phyloP scores from a whole-genome alignment of 441 rosid species.

The Viola pubescens region DNA sequence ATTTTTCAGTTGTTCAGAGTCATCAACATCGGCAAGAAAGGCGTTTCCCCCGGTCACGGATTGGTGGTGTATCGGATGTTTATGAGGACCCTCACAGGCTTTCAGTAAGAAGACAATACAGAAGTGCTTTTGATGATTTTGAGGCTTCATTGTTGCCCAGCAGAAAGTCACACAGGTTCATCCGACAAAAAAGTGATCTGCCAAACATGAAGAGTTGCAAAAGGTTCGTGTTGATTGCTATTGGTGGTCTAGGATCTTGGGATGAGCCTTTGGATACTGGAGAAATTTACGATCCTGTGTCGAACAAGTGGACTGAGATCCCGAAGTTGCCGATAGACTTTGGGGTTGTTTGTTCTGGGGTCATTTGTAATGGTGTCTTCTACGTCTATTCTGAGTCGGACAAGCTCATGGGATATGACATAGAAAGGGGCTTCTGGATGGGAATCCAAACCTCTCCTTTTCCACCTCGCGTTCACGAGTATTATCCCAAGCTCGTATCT shows the following conservation, averaged over 20 bases:
- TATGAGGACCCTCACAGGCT: constrained; percentile 92
- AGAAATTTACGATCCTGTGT: constrained; percentile 73
- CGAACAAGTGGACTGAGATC: constrained; percentile 86
- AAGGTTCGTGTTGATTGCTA: constrained; percentile 65
- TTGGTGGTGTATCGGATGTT: constrained; percentile 69
- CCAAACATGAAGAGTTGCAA: constrained; percentile 32
- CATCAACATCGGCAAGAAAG: constrained; percentile 68
- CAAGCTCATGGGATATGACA: constrained; percentile 83
- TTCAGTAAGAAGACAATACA: constrained; percentile 61
- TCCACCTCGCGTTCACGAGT: constrained; percentile 86
- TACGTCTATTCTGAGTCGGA: constrained; percentile 85
- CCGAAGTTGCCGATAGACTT: constrained; percentile 74
- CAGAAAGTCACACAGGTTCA: constrained; percentile 44
- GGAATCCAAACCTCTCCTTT: constrained; percentile 71
- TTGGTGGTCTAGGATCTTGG: constrained; percentile 79
- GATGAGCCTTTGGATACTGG: constrained; percentile 90
- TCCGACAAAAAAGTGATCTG: constrained; percentile 50
- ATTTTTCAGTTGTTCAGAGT: constrained; percentile 37
- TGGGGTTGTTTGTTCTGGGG: constrained; percentile 75
- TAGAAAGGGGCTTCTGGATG: constrained; percentile 90
- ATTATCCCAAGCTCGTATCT: constrained; percentile 85
- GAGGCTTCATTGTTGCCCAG: constrained; percentile 28
- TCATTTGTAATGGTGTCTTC: constrained; percentile 71
- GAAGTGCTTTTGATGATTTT: constrained; percentile 45
- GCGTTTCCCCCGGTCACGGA: constrained; percentile 55